A percentile compares a stretch with the other conserved stretches of the same genome.
phyloP scores from a whole-genome alignment of 1,284 basidiomycete species.

The Wallemia ichthyophaga region DNA sequence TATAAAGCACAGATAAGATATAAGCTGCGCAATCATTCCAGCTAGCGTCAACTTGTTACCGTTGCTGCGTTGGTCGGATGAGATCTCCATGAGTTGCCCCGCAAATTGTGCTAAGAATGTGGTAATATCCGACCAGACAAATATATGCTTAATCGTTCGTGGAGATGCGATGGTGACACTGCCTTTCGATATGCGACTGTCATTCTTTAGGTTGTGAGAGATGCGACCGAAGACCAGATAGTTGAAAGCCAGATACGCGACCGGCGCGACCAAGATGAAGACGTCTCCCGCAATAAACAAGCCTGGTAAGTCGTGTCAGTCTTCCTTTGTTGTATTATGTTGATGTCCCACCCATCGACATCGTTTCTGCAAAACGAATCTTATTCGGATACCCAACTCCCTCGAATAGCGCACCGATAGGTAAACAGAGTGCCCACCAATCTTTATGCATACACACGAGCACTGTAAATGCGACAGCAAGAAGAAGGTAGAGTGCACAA shows the following conservation, averaged over 20 bases:
- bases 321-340: too few species aligned
- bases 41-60: background rate
- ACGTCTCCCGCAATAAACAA: background rate
- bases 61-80: background rate
- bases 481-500: background rate
- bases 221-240: background rate
- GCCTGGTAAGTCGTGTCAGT: too few species aligned
- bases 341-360: background rate
- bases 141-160: background rate
- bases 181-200: background rate
- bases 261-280: background rate
- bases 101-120: background rate
- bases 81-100: background rate
- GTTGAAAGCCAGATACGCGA: background rate
- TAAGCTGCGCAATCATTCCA: background rate
- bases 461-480: background rate
- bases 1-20: background rate
- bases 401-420: background rate
- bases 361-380: background rate
- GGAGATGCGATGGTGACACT: background rate
- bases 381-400: background rate
- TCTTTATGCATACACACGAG: background rate
- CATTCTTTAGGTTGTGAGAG: background rate
- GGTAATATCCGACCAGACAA: background rate
- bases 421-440: background rate